Evolutionary conservation across 768 basidiomycete genomes (phyloP), one percentile per base, ranked within the genome.

Genomic region (Strobilomyces echinocephalus): DNA sequence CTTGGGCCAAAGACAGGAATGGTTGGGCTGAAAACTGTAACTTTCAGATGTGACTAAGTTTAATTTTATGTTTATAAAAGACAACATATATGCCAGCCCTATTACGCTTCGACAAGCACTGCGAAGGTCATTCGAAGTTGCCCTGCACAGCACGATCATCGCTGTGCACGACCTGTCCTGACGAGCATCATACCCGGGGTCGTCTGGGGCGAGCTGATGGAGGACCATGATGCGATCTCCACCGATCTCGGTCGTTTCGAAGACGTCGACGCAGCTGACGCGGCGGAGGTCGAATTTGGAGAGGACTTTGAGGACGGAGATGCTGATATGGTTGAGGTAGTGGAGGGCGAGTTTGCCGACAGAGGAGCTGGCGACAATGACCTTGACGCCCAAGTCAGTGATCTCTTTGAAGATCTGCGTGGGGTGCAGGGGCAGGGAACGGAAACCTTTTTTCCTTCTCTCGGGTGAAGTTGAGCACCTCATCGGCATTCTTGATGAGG

Each of bases 371-470:
- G 92, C 95, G 58, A 99, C 81, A 76, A 99, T 84, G 59, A 97
- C 80, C 67, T 88, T 91, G 63, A 99, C 87, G 41, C 95, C 97
- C 2, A 95, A 87, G 63, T 95, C 93, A 4, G 94, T 91, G 59
- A 99, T 92, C 73, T 98, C 95, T 76, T 92, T 88, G 78, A 98
- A 84, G 69, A 95, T 94, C 93, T 95, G 58, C 28, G 28, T 28
- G 28, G 28, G 28, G 8, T n/a, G 5, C n/a, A n/a, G n/a, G n/a
- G n/a, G n/a, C n/a, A n/a, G n/a, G n/a, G n/a, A n/a, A n/a, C n/a
- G n/a, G n/a, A n/a, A n/a, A n/a, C n/a, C n/a, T n/a, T n/a, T 95
- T 87, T 73, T 99, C 97, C 72, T 99, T 97, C 16, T 93, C 97
- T 4, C 82, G 78, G 0, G 95, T 94, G 65, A 99, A 99, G 74